Percentiles rank a stretch among this genome's conserved stretches.
Conservation (phyloP, 2,329 filamentous ascomycete species). For the Diaporthe amygdali region DNA sequence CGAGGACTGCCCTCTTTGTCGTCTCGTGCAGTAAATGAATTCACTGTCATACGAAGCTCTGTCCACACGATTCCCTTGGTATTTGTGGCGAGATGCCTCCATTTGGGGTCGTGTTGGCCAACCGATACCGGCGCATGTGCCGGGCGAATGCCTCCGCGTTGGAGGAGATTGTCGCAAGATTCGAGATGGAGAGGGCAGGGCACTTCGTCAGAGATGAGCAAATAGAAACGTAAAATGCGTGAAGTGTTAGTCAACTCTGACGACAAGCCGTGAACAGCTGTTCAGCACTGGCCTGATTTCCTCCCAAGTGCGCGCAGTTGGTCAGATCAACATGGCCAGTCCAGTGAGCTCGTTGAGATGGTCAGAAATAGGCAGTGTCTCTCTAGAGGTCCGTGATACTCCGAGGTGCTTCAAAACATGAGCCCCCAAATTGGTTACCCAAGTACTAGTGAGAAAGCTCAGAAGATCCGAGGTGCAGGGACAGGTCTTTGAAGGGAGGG, state of each 20-base stretch:
- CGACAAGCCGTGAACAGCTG: not conserved
- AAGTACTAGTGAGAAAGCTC: not conserved
- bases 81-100: not conserved
- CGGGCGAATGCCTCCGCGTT: not conserved
- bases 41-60: not conserved
- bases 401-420: not conserved
- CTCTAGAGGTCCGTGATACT: not conserved
- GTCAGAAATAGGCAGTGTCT: not conserved
- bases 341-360: not conserved
- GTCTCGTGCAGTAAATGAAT: not conserved
- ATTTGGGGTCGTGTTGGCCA: not conserved
- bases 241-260: not conserved
- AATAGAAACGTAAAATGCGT: slow-evolving; percentile 22
- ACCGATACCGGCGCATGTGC: not conserved
- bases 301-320: not conserved
- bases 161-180: not conserved
- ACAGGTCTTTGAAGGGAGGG: not conserved
- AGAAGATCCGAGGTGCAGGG: not conserved
- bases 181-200: not conserved
- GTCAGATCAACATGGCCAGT: not conserved
- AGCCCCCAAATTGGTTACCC: not conserved
- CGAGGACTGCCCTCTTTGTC: not conserved
- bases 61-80: not conserved
- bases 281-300: not conserved
- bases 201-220: slow-evolving; percentile 9